A percentile compares a stretch with the other conserved stretches of the same genome.
Evolutionary conservation across 805 yeast species (phyloP).

Genomic region (Tetrapisispora fleetii): DNA sequence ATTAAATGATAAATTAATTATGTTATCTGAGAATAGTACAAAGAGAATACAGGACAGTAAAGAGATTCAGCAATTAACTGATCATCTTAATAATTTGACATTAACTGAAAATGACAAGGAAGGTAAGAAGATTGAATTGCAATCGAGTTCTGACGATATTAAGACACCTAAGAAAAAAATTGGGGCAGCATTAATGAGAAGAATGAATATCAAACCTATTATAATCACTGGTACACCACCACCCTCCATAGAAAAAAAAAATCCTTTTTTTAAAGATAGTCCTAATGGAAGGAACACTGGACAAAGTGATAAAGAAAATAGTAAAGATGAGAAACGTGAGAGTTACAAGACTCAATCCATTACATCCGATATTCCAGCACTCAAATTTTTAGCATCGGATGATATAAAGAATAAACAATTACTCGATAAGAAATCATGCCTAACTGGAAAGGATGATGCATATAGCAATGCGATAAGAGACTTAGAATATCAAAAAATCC

Average conservation of each 20-base stretch:
- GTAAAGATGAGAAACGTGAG: not conserved
- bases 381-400: not conserved
- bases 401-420: not conserved
- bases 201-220: constrained; percentile 34
- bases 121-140: not conserved
- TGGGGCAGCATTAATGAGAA: constrained; percentile 33
- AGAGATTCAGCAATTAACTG: constrained; percentile 1
- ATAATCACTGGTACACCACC: constrained; percentile 28
- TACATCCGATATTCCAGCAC: not conserved
- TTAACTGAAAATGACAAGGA: not conserved
- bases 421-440: not conserved
- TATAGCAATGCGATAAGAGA: constrained; percentile 3
- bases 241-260: constrained; percentile 11
- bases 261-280: constrained; percentile 7
- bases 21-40: not conserved
- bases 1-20: not conserved
- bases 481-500: constrained; percentile 8
- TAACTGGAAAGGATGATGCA: not conserved
- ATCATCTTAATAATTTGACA: not conserved
- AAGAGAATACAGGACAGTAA: not conserved
- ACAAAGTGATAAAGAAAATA: not conserved
- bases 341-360: too few species aligned
- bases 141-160: not conserved
- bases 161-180: constrained; percentile 14
- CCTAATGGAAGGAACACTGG: not conserved